Evolutionary conservation across 805 yeast species (phyloP).

Genomic region (Zygotorulaspora danielsina): DNA sequence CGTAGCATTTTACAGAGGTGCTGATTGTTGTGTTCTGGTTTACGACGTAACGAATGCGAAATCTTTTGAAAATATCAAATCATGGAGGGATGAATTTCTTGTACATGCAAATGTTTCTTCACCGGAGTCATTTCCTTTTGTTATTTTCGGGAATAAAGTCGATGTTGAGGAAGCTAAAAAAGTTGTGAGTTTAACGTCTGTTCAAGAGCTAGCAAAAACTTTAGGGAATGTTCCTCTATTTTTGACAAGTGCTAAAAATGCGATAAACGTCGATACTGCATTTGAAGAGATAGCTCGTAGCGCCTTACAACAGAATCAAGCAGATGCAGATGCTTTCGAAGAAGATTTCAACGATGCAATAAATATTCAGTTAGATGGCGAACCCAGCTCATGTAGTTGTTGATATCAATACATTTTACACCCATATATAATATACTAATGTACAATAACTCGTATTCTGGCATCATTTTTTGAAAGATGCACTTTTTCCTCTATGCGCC

Average conservation of each 20-base stretch:
- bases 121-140: conserved; percentile 94
- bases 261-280: conserved; percentile 91
- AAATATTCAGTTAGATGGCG: conserved; percentile 87
- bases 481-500: conserved; percentile 27
- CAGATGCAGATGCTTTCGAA: conserved; percentile 69
- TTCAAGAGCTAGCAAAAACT: conserved; percentile 57
- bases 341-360: conserved; percentile 97
- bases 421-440: no score
- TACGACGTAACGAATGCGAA: conserved; percentile 94
- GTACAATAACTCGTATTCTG: conserved; percentile 6
- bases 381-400: conserved; percentile 71
- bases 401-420: conserved; percentile 33
- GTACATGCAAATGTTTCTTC: conserved; percentile 90
- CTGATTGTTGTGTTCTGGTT: conserved; percentile 95
- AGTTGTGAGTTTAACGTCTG: conserved; percentile 56
- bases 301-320: conserved; percentile 84
- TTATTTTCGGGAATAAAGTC: conserved; percentile 89
- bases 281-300: conserved; percentile 93
- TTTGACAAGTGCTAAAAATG: conserved; percentile 97
- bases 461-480: conserved; percentile 28
- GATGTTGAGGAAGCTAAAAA: conserved; percentile 91
- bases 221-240: conserved; percentile 83
- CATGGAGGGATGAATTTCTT: conserved; percentile 94
- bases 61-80: conserved; percentile 80
- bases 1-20: conserved; percentile 95